A percentile compares a stretch with the other conserved stretches of the same genome.
These are phyloP conservation scores for Hypoxylon fuscum DNA, from an alignment of 495 filamentous ascomycete species.

Conservation along the genomic window DNA sequence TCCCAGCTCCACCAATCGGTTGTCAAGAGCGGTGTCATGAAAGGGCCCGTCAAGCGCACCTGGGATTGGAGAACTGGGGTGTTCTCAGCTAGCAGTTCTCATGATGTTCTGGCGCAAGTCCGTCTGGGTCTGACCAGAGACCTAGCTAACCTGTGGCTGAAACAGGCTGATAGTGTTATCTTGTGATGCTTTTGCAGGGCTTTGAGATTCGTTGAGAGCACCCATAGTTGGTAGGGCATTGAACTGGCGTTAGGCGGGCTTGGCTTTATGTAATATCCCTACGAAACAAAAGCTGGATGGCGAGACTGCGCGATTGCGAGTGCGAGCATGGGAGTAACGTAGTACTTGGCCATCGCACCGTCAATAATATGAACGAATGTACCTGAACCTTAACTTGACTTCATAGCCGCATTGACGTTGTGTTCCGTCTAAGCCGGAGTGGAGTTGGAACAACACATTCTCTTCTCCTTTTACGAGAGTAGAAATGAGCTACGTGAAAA, in stretches of 20 bases:
- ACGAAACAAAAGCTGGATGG: conserved; percentile 14
- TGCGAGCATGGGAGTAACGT: too few species aligned
- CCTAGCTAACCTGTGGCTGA: conserved; percentile 69
- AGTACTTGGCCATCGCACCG: too few species aligned
- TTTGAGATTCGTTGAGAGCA: conserved; percentile 2
- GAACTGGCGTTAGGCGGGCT: conserved; percentile 26
- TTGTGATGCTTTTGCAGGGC: conserved; percentile 14
- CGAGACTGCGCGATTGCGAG: too few species aligned
- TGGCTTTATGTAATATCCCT: conserved; percentile 7
- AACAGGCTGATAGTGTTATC: conserved; percentile 59
- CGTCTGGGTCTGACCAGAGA: conserved; percentile 78
- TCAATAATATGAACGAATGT: too few species aligned
- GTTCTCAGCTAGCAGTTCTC: conserved; percentile 62
- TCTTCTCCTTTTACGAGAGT: too few species aligned
- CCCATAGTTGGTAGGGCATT: conserved; percentile 15
- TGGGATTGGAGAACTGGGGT: conserved; percentile 88
- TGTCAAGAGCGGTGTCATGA: conserved; percentile 63
- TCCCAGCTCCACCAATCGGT: conserved; percentile 67
- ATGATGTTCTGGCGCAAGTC: conserved; percentile 75
- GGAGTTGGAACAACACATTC: too few species aligned
- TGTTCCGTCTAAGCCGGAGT: too few species aligned
- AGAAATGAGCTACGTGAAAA: too few species aligned
- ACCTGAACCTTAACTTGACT: too few species aligned
- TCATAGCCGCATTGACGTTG: too few species aligned
- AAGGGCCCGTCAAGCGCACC: conserved; percentile 64